These are phyloP conservation scores for Globisporangium recalcitrans DNA, from an alignment of 352 stramenopile genomes.

Conservation along the genomic window DNA sequence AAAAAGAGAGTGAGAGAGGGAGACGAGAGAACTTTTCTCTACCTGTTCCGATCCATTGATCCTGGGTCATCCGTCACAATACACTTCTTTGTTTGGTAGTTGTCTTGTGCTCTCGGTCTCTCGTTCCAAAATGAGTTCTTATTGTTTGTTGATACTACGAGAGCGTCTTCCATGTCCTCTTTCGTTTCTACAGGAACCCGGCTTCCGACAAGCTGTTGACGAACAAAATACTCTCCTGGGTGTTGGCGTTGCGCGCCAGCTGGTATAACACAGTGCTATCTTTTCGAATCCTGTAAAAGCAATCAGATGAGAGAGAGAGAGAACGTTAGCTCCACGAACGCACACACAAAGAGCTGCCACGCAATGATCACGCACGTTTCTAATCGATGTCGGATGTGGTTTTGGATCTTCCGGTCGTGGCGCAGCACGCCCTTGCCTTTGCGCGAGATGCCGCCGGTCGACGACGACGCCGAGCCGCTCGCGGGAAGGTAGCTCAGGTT, in stretches of 20 bases:
- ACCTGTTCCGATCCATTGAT: not conserved
- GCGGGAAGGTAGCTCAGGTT: conserved; percentile 72
- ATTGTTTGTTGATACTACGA: not conserved
- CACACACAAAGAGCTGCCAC: not conserved
- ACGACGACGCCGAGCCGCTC: conserved; percentile 28
- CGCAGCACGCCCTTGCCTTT: conserved; percentile 70
- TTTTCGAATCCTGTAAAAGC: conserved; percentile 66
- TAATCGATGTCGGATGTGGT: conserved; percentile 71
- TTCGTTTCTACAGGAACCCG: conserved; percentile 57
- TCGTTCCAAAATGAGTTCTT: not conserved
- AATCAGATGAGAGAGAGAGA: conserved; percentile 7
- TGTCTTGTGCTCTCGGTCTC: not conserved
- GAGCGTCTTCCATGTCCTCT: not conserved
- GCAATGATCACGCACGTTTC: conserved; percentile 62
- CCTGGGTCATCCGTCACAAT: conserved; percentile 4
- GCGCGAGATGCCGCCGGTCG: conserved; percentile 38
- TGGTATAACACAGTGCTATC: conserved; percentile 81
- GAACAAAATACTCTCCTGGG: conserved; percentile 85
- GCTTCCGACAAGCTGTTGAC: conserved; percentile 87
- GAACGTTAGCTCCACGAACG: not conserved
- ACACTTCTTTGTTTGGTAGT: conserved; percentile 7
- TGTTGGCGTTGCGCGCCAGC: conserved; percentile 81
- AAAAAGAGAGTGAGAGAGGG: not conserved
- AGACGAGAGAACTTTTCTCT: not conserved
- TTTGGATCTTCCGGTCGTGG: conserved; percentile 68